Evolutionary conservation across 306 rosid genomes (phyloP), one percentile per base, ranked within the genome.

Genomic region (Cercis canadensis): DNA sequence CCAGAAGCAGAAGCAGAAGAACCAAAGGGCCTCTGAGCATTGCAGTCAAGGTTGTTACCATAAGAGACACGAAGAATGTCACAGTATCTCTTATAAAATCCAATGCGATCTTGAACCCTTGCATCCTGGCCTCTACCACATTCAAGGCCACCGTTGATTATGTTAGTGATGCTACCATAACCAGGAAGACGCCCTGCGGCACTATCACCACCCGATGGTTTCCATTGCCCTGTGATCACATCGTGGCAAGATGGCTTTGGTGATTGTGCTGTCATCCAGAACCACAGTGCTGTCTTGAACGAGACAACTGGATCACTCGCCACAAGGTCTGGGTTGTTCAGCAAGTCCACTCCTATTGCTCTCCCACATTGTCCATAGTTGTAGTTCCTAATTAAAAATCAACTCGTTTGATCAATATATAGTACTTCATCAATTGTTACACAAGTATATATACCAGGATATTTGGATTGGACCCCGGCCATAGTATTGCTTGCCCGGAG

Each of bases 271-370:
- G 90, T 90, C 92, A 90, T 82, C 96, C 92, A 87, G 76, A 87
- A 90, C 94, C 96, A 90, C 1, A 90, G 11, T 0, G 96, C 92
- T 1, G 90, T 80, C 79, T 79, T 87, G 83, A 90, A 90, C 0
- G 90, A 80, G 21, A 87, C 41, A 7, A 77, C 74, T 0, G 91
- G 34, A 32, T 85, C 72, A 2, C 78, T 82, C 1, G 91, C 89
- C 1, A 85, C 96, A 5, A 75, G 70, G 44, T 90, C 93, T 0
- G 91, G 96, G 29, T 83, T 81, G 59, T 81, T 80, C 6, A 85
- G 11, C 46, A 90, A 40, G 78, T 83, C 92, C 17, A 16, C 78
- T 0, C 82, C 78, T 6, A 87, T 76, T 3, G 86, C 89, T 10
- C 29, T 31, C n/a, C 92, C 93, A 6, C 88, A 87, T 61, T 32